Base-by-base conservation (phyloP, 768 basidiomycete genomes). In the Exidia glandulosa region DNA sequence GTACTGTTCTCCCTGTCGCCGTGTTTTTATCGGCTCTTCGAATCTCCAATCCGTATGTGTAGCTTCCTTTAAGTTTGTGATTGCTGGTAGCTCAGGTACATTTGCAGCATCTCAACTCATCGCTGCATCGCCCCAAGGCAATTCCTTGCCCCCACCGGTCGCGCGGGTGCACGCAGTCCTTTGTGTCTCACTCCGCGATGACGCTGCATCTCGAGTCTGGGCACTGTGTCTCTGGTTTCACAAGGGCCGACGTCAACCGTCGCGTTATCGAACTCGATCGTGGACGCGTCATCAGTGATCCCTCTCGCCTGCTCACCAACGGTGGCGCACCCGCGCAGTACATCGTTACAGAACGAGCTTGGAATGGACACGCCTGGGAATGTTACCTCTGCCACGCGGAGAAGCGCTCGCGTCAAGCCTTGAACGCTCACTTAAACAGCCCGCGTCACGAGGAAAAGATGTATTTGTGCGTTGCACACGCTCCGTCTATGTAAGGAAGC, bases 381-480 rank as follows among this genome's bases (percentile, higher is more conserved):
- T 88, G 86, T 69, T 81, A 81, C 66, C 69, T 88, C 29, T 88
- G 87, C 67, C 76, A 81, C 67, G 60, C 57, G 25, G 63, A 56
- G 13, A 83, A 77, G 64, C 31, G 64, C 56, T 65, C 72, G 0
- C 75, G 86, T 13, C 12, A 16, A 0, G 71, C 69, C 6, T 75
- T 88, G 56, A 85, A 88, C 65, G 74, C 78, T 62, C 88, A 88
- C 65, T 74, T 88, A 48, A 74, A 76, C 56, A 87, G 86, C 69
- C 83, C 87, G 2, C 72, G 66, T 2, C 87, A 87, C 66, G 69
- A 77, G 63, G 74, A 77, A 1, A 76, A 73, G 66, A 72, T 77
- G 2, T 87, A 83, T 64, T 64, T 54, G 50, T 54, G 41, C 41
- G 41, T 54, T 54, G 25, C 30, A 13, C 23, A 1, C 30, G 25